phyloP scores from a whole-genome alignment of 139 green algal species.

The Zygnema cylindricum region DNA sequence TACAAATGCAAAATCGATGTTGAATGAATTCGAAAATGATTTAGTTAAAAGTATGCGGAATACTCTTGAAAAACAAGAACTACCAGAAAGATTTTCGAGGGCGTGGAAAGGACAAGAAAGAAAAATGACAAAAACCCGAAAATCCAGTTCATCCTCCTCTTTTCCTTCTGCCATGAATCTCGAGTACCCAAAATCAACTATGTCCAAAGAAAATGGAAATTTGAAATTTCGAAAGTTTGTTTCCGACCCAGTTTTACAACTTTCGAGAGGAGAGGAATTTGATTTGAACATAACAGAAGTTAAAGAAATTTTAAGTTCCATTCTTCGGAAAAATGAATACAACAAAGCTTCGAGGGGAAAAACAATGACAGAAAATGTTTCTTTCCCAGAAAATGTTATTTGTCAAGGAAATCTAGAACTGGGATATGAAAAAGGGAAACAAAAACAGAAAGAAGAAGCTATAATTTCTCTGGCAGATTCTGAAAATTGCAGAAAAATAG shows the following conservation, averaged over 20 bases:
- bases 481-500: neutral
- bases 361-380: neutral
- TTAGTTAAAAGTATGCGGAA: neutral
- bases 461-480: no score
- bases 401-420: neutral
- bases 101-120: neutral
- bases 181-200: no score
- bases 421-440: neutral
- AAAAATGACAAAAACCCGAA: neutral
- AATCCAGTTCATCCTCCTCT: no score
- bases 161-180: no score
- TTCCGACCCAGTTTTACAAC: neutral
- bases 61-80: neutral
- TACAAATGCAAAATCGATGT: neutral
- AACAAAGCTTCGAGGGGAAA: neutral
- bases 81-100: neutral
- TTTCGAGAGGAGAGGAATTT: neutral
- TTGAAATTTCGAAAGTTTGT: neutral
- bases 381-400: neutral
- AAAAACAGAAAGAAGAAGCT: neutral
- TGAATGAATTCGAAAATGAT: neutral
- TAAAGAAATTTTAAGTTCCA: no score
- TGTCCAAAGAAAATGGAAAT: neutral
- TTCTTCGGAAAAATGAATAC: neutral
- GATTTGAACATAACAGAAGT: neutral